Evolutionary conservation across 1,139 yeast genomes (phyloP).

Genomic region (Pichia sp.): DNA sequence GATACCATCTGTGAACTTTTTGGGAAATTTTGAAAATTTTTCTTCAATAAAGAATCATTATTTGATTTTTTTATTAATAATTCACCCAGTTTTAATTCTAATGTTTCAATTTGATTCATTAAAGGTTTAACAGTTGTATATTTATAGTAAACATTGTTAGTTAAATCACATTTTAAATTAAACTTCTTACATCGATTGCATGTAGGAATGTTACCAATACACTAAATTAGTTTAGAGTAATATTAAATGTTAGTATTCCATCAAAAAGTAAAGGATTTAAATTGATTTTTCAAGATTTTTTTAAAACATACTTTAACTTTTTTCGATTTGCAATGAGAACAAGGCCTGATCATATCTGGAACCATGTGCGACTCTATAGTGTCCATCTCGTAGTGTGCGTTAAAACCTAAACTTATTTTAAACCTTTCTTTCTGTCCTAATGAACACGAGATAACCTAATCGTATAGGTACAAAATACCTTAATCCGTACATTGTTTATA

Average conservation of each 20-base stretch:
- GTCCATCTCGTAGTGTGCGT: background rate
- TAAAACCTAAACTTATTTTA: background rate
- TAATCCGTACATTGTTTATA: too few relatives aligned
- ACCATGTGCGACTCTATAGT: background rate
- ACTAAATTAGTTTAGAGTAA: constrained; percentile 3
- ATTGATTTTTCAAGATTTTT: background rate
- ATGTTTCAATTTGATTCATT: constrained; percentile 6
- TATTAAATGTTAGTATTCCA: background rate
- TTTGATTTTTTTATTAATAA: background rate
- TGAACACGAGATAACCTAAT: too few relatives aligned
- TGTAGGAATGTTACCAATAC: constrained; percentile 18
- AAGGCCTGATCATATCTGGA: constrained; percentile 18
- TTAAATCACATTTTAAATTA: constrained; percentile 16
- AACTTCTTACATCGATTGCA: constrained; percentile 19
- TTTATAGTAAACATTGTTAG: constrained; percentile 17
- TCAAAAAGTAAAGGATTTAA: background rate
- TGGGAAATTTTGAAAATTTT: background rate
- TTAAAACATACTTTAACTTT: constrained; percentile 13
- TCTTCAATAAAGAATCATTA: background rate
- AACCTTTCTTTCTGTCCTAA: too few relatives aligned
- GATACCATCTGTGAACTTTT: constrained; percentile 3
- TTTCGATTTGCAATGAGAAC: constrained; percentile 19
- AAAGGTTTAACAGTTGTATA: constrained; percentile 18
- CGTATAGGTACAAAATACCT: too few relatives aligned
- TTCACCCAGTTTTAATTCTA: constrained; percentile 8